These are phyloP conservation scores for Saccharomycopsis sp. DNA, from an alignment of 805 yeast genomes.

Conservation along the genomic window DNA sequence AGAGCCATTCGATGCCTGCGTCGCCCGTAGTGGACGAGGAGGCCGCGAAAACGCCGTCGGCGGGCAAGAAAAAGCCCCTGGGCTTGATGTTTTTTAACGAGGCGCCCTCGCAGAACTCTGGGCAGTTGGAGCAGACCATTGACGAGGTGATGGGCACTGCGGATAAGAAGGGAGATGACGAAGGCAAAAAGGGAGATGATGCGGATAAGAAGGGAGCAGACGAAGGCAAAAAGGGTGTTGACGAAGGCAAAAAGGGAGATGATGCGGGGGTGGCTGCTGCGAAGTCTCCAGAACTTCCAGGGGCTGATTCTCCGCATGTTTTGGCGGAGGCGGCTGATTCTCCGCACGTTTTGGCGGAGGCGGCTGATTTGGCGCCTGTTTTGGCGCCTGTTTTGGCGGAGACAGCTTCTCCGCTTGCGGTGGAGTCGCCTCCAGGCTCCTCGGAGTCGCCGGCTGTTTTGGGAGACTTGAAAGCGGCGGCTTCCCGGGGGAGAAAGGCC, in stretches of 20 bases:
- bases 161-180: background rate
- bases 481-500: background rate
- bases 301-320: too few relatives aligned
- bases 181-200: conserved; percentile 9
- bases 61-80: background rate
- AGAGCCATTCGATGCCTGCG: background rate
- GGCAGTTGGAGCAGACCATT: conserved; percentile 13
- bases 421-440: background rate
- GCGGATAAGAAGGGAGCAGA: conserved; percentile 3
- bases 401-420: background rate
- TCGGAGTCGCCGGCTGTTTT: background rate
- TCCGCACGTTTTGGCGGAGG: background rate
- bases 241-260: background rate
- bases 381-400: too few relatives aligned
- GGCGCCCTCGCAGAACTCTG: conserved; percentile 10
- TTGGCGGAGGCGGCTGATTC: background rate
- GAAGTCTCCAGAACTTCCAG: too few relatives aligned
- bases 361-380: too few relatives aligned
- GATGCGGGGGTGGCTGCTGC: too few relatives aligned
- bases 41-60: background rate
- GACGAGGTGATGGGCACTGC: conserved; percentile 12
- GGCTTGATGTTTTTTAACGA: conserved; percentile 8
- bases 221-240: too few relatives aligned
- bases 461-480: too few relatives aligned
- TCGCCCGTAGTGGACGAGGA: background rate